Percentiles rank a stretch among this genome's conserved stretches.
phyloP scores from a whole-genome alignment of 495 filamentous ascomycete genomes.

The Podospora pseudopauciseta region DNA sequence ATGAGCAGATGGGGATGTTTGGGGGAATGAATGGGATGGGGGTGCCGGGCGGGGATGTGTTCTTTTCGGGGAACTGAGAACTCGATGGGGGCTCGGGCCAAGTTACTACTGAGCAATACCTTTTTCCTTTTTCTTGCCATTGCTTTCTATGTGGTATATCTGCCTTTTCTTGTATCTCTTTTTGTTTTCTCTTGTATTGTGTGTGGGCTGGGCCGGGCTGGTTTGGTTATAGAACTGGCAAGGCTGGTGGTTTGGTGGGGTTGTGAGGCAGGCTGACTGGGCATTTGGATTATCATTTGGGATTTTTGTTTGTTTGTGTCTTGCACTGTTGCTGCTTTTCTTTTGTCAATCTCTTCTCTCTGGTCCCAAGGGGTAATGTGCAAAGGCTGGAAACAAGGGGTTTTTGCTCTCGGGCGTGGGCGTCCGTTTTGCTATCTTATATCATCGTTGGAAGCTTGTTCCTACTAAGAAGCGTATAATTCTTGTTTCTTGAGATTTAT shows the following conservation, averaged over 20 bases:
- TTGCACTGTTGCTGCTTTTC: not conserved
- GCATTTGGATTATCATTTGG: not conserved
- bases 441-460: not conserved
- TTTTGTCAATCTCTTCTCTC: not conserved
- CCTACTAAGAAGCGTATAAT: not conserved
- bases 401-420: not conserved
- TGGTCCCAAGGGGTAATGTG: not conserved
- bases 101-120: not conserved
- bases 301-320: not conserved
- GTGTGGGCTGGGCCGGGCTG: not conserved
- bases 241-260: not conserved
- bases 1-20: conserved; percentile 41
- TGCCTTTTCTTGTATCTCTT: conserved; percentile 4
- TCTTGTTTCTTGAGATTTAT: not conserved
- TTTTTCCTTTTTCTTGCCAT: not conserved
- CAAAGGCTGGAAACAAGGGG: not conserved
- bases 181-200: not conserved
- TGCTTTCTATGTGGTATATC: not conserved
- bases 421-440: not conserved
- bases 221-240: not conserved
- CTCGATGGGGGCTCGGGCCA: conserved; percentile 23
- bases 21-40: conserved; percentile 28
- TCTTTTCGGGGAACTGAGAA: conserved; percentile 28
- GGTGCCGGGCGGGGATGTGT: conserved; percentile 35
- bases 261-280: not conserved